phyloP scores from a whole-genome alignment of 2,329 filamentous ascomycete genomes.

The Reticulascus tulasneorum region DNA sequence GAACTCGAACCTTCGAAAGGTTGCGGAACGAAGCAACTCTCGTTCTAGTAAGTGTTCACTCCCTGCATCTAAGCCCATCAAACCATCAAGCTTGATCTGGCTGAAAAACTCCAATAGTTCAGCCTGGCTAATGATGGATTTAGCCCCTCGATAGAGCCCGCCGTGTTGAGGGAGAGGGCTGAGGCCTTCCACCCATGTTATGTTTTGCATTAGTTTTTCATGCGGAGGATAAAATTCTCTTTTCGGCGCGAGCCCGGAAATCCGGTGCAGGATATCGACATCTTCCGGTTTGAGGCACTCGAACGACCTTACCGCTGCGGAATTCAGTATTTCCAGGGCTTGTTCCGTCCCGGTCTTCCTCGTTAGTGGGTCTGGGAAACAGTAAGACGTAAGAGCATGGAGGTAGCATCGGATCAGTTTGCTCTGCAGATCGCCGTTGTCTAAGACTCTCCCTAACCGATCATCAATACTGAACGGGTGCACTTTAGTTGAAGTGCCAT shows the following conservation, averaged over 20 bases:
- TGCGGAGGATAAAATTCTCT: constrained; percentile 40
- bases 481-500: constrained; percentile 12
- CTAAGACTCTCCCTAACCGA: constrained; percentile 43
- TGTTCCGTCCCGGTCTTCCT: constrained; percentile 50
- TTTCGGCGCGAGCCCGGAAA: constrained; percentile 37
- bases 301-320: constrained; percentile 46
- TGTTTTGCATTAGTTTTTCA: constrained; percentile 41
- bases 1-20: constrained; percentile 20
- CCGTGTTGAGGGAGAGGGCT: constrained; percentile 41
- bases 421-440: constrained; percentile 46
- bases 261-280: constrained; percentile 26
- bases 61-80: background rate
- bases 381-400: constrained; percentile 51
- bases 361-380: constrained; percentile 45
- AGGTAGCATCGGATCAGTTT: constrained; percentile 48
- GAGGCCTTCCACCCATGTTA: constrained; percentile 36
- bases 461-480: constrained; percentile 47
- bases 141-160: constrained; percentile 31
- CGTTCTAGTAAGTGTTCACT: constrained; percentile 9
- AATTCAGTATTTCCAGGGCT: constrained; percentile 43
- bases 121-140: constrained; percentile 28
- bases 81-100: background rate
- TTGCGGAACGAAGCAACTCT: constrained; percentile 36
- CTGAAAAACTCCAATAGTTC: background rate
- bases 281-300: constrained; percentile 31